These are phyloP conservation scores for Haberlea rhodopensis DNA, from an alignment of 257 asterid species.

Conservation along the genomic window DNA sequence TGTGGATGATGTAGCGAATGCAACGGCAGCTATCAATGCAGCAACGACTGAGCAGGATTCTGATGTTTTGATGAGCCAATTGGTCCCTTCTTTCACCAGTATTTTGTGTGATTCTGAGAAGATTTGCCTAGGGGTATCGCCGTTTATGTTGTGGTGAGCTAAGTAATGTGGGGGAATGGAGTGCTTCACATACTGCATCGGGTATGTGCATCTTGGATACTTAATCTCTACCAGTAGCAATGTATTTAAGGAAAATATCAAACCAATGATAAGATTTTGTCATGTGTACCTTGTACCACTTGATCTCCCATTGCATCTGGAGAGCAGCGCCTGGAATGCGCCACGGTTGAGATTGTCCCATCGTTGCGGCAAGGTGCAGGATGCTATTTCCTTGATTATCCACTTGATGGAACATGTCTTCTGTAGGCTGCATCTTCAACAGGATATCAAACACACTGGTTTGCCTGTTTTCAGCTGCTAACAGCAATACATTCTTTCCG, in stretches of 20 bases:
- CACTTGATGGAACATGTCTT: constrained; percentile 39
- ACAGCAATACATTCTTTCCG: constrained; percentile 48
- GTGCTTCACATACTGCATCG: constrained; percentile 48
- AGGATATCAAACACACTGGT: constrained; percentile 32
- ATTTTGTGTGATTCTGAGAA: constrained; percentile 35
- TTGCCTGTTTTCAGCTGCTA: constrained; percentile 58
- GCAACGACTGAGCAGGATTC: constrained; percentile 65
- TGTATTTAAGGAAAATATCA: too few relatives aligned
- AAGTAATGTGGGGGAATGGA: constrained; percentile 23
- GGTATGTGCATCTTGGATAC: too few relatives aligned
- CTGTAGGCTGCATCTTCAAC: constrained; percentile 28
- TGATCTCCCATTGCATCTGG: constrained; percentile 38
- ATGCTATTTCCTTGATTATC: constrained; percentile 48
- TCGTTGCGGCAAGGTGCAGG: constrained; percentile 52
- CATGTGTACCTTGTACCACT: constrained; percentile 57
- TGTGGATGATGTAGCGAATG: constrained; percentile 55
- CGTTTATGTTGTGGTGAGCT: constrained; percentile 33
- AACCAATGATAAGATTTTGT: too few relatives aligned
- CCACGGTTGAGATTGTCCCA: constrained; percentile 39
- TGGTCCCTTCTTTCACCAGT: constrained; percentile 35
- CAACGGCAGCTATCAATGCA: constrained; percentile 62
- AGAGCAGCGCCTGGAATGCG: constrained; percentile 64
- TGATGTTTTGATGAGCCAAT: constrained; percentile 60
- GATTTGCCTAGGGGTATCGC: constrained; percentile 42
- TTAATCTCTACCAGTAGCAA: too few relatives aligned